phyloP scores from a whole-genome alignment of 768 basidiomycete species.

The Lactarius evosmus region DNA sequence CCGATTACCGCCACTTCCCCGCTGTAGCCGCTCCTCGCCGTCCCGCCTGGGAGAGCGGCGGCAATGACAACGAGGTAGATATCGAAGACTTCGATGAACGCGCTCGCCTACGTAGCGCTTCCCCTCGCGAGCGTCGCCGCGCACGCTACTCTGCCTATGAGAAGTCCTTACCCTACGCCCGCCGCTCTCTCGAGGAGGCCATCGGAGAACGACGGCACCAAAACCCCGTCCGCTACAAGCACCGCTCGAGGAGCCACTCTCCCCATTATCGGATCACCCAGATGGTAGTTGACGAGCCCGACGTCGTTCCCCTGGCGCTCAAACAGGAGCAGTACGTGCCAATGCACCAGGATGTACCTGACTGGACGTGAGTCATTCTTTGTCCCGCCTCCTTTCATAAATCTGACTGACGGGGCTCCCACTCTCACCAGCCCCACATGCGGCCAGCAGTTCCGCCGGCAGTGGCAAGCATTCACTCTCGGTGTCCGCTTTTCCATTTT shows the following conservation, averaged over 20 bases:
- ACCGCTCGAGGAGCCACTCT: conserved; percentile 23
- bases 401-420: conserved; percentile 1
- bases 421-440: conserved; percentile 50
- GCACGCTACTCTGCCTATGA: conserved; percentile 24
- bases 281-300: conserved; percentile 6
- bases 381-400: neutral
- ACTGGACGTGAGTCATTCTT: conserved; percentile 28
- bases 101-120: conserved; percentile 14
- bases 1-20: conserved; percentile 65
- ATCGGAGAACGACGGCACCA: conserved; percentile 6
- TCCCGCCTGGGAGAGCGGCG: conserved; percentile 38
- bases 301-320: neutral
- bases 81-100: conserved; percentile 17
- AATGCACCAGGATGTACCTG: conserved; percentile 10
- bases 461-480: conserved; percentile 60
- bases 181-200: conserved; percentile 24
- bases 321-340: conserved; percentile 21
- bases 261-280: conserved; percentile 8
- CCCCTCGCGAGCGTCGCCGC: conserved; percentile 27
- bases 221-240: conserved; percentile 21
- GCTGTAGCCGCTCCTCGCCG: conserved; percentile 34
- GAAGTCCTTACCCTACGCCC: conserved; percentile 20
- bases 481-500: conserved; percentile 57
- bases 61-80: conserved; percentile 30
- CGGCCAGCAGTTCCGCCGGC: conserved; percentile 47